phyloP scores from a whole-genome alignment of 2,329 filamentous ascomycete species.

The Penicillium capsulatum region DNA sequence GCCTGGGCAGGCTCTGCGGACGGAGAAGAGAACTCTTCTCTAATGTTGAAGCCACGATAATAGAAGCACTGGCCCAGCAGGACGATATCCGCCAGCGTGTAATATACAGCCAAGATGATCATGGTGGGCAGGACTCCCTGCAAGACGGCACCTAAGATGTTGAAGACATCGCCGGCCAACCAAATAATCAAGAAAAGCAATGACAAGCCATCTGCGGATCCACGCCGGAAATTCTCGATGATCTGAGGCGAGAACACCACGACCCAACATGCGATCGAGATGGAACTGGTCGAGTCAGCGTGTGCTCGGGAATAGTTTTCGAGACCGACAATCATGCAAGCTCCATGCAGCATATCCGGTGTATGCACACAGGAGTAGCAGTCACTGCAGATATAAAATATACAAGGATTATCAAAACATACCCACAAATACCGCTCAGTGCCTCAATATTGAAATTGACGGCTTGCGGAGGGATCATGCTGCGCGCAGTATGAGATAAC shows the following conservation, averaged over 20 bases:
- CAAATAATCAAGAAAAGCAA: constrained; percentile 90
- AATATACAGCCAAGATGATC: constrained; percentile 91
- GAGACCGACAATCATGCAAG: background rate
- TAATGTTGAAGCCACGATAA: constrained; percentile 71
- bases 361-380: no score
- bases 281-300: constrained; percentile 57
- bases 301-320: constrained; percentile 2
- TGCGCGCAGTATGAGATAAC: constrained; percentile 10
- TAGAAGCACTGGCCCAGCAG: constrained; percentile 89
- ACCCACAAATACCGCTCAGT: constrained; percentile 88
- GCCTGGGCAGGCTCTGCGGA: constrained; percentile 10
- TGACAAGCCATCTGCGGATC: constrained; percentile 81
- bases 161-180: constrained; percentile 93
- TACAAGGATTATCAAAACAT: no score
- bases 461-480: constrained; percentile 39
- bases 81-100: constrained; percentile 86
- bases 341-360: background rate
- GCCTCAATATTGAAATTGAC: constrained; percentile 77
- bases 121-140: constrained; percentile 93
- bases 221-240: constrained; percentile 83
- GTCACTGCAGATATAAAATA: no score
- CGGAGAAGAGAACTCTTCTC: constrained; percentile 25
- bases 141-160: constrained; percentile 85
- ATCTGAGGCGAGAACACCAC: constrained; percentile 98
- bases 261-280: constrained; percentile 96